Conservation (phyloP, 73 alveolate genomes). For the Tetrahymena thermophila region DNA sequence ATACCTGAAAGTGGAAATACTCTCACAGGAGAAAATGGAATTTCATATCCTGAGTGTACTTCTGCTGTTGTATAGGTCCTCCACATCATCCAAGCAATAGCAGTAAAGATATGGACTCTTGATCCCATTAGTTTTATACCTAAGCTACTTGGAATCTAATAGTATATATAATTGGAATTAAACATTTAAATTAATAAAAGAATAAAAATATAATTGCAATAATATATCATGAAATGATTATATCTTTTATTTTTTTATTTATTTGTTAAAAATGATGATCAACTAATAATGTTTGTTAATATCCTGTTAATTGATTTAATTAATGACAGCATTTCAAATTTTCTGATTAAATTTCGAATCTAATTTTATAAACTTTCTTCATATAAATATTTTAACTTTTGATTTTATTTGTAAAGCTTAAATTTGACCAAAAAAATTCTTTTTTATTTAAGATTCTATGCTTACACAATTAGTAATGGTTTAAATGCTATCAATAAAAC, state of each 20-base stretch:
- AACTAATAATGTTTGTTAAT: not conserved
- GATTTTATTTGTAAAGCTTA: too few relatives aligned
- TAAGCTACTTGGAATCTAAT: slow-evolving; percentile 39
- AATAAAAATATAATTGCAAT: too few relatives aligned
- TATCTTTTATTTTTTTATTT: too few relatives aligned
- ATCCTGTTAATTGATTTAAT: too few relatives aligned
- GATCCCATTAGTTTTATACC: slow-evolving; percentile 53
- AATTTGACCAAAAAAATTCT: too few relatives aligned
- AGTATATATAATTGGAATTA: not conserved
- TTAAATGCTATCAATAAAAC: too few relatives aligned
- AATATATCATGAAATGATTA: too few relatives aligned
- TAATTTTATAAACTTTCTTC: too few relatives aligned
- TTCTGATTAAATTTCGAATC: not conserved
- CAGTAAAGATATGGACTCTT: slow-evolving; percentile 55
- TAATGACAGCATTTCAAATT: not conserved
- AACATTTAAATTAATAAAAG: too few relatives aligned
- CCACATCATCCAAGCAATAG: slow-evolving; percentile 44
- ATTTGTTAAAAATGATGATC: not conserved
- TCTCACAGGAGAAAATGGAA: slow-evolving; percentile 64
- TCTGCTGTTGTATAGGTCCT: slow-evolving; percentile 58
- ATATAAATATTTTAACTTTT: too few relatives aligned
- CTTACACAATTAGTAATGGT: too few relatives aligned
- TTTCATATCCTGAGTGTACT: slow-evolving; percentile 80
- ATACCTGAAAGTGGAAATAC: slow-evolving; percentile 55
- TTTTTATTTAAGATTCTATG: too few relatives aligned